phyloP scores from a whole-genome alignment of 2,329 filamentous ascomycete genomes.

The Onygenales sp. region DNA sequence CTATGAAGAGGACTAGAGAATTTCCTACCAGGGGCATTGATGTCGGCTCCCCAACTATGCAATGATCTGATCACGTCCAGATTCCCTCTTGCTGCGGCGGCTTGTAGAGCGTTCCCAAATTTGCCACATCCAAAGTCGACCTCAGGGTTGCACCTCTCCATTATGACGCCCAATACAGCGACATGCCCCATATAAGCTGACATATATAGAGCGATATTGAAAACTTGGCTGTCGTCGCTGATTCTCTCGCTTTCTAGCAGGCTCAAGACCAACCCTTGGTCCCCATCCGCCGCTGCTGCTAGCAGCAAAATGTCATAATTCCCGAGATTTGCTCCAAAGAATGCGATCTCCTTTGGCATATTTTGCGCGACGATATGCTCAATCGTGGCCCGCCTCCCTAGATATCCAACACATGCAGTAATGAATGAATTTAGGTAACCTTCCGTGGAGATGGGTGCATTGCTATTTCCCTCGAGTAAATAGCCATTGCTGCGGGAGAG shows the following conservation, averaged over 20 bases:
- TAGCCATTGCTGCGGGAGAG: neutral
- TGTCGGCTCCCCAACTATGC: neutral
- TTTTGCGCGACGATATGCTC: neutral
- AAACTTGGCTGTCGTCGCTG: neutral
- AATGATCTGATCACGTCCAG: neutral
- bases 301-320: neutral
- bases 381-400: neutral
- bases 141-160: neutral
- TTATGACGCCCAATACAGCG: neutral
- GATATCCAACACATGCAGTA: neutral
- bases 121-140: neutral
- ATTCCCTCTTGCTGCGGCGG: neutral
- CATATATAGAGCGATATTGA: neutral
- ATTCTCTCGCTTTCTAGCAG: neutral
- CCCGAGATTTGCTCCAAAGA: neutral
- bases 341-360: neutral
- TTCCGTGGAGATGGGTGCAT: neutral
- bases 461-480: neutral
- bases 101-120: neutral
- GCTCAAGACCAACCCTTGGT: neutral
- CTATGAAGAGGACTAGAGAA: neutral
- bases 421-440: neutral
- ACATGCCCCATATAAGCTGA: neutral
- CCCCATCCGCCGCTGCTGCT: neutral
- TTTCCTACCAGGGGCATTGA: neutral